Conservation (phyloP, 2,329 filamentous ascomycete species). For the Coniochaeta prunicola region DNA sequence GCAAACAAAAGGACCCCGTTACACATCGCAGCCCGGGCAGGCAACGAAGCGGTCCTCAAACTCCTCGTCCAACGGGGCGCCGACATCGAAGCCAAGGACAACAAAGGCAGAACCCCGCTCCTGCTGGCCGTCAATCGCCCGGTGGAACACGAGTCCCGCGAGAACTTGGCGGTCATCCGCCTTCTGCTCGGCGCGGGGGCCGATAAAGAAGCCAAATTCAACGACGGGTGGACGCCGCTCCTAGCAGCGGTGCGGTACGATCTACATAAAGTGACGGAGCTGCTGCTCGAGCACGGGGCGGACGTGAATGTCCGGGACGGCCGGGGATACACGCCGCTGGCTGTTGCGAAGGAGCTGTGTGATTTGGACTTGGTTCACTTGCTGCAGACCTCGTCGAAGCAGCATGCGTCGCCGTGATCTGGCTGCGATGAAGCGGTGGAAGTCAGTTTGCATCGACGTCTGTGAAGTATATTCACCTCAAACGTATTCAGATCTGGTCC, state of each 20-base stretch:
- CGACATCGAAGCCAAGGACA: not conserved
- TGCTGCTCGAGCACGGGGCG: not conserved
- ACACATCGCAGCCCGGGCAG: not conserved
- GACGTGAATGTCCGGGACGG: slow-evolving; percentile 2
- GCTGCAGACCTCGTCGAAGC: not conserved
- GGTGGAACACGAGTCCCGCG: not conserved
- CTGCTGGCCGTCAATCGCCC: not conserved
- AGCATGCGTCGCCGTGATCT: not conserved
- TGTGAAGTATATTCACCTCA: too few species aligned
- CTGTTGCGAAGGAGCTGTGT: not conserved
- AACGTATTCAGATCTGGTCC: too few species aligned
- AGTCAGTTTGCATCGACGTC: not conserved
- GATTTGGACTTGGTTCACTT: not conserved
- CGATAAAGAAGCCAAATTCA: not conserved
- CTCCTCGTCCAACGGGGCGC: not conserved
- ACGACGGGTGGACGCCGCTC: not conserved
- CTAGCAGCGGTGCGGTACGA: not conserved
- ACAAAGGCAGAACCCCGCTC: not conserved
- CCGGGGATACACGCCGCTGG: not conserved
- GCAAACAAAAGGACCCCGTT: slow-evolving; percentile 2
- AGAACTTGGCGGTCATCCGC: not conserved
- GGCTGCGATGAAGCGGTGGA: not conserved
- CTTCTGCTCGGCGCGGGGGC: not conserved
- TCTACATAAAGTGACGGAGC: not conserved
- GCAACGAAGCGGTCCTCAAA: slow-evolving; percentile 1